Conservation (phyloP, 768 basidiomycete species). For the Trichaptum fuscoviolaceum region DNA sequence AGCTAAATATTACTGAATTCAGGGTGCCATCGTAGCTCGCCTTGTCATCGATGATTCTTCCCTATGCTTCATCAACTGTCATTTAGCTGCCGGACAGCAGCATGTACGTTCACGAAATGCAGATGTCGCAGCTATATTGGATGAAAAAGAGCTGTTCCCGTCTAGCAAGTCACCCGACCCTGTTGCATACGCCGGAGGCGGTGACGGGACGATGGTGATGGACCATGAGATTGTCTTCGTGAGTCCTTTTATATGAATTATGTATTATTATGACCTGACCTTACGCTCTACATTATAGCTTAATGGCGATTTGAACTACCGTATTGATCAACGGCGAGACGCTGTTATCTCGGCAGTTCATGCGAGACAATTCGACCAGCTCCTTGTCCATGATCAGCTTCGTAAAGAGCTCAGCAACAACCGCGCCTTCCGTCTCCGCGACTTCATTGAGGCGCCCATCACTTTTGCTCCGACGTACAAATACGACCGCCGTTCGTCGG, state of each 20-base stretch:
- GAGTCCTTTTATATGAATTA: constrained; percentile 27
- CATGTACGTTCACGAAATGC: constrained; percentile 78
- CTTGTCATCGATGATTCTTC: constrained; percentile 91
- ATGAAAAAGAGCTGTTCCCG: constrained; percentile 68
- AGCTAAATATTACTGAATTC: constrained; percentile 6
- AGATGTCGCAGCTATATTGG: constrained; percentile 83
- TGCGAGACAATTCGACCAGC: constrained; percentile 55
- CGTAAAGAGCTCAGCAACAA: constrained; percentile 85
- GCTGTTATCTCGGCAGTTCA: constrained; percentile 66
- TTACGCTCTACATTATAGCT: constrained; percentile 39
- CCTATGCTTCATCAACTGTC: constrained; percentile 92
- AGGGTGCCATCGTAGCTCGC: constrained; percentile 90
- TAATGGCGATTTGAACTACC: constrained; percentile 95
- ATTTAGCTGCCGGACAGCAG: constrained; percentile 92
- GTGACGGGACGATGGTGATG: constrained; percentile 87
- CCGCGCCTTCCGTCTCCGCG: constrained; percentile 79
- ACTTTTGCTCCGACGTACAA: constrained; percentile 92
- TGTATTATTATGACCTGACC: background rate
- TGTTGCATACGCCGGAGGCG: constrained; percentile 78
- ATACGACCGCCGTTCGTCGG: constrained; percentile 73
- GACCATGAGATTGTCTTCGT: constrained; percentile 96
- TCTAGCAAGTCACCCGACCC: constrained; percentile 41
- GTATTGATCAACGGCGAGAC: constrained; percentile 90
- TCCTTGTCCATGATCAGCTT: constrained; percentile 82
- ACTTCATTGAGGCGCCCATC: constrained; percentile 78